phyloP scores from a whole-genome alignment of 371 early-diverging fungal species.

The Coemansia sp. region DNA sequence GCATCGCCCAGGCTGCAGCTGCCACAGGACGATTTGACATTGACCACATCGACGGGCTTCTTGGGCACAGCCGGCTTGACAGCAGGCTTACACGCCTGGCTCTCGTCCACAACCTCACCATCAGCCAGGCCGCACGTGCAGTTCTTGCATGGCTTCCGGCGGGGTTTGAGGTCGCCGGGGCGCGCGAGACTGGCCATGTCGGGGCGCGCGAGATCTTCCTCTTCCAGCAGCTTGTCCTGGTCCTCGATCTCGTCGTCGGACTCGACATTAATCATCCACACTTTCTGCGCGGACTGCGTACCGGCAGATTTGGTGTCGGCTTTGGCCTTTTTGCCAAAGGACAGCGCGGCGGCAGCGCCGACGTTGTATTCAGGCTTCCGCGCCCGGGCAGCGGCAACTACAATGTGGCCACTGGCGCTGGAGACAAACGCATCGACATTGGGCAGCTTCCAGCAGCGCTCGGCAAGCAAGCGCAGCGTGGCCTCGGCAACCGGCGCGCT shows the following conservation, averaged over 20 bases:
- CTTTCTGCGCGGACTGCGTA: conserved; percentile 42
- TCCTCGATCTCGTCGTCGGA: conserved; percentile 73
- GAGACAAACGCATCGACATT: conserved; percentile 36
- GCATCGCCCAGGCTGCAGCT: conserved; percentile 98
- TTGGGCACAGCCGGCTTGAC: conserved; percentile 23
- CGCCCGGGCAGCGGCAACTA: conserved; percentile 56
- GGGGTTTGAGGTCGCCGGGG: conserved; percentile 71
- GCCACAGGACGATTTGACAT: conserved; percentile 52
- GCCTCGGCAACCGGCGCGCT: conserved; percentile 49
- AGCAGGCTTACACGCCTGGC: conserved; percentile 25
- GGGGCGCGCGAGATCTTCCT: conserved; percentile 80
- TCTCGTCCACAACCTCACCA: conserved; percentile 61
- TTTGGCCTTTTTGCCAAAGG: conserved; percentile 62
- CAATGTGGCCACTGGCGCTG: conserved; percentile 28
- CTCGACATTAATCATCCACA: conserved; percentile 68
- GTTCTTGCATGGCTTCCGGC: conserved; percentile 95
- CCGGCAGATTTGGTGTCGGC: neutral
- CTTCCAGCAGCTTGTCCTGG: conserved; percentile 86
- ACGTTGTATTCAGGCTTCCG: conserved; percentile 85
- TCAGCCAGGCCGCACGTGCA: conserved; percentile 94
- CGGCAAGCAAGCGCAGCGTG: conserved; percentile 48
- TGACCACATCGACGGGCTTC: conserved; percentile 46
- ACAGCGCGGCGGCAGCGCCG: conserved; percentile 68
- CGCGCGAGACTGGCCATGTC: conserved; percentile 62
- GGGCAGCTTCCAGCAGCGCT: conserved; percentile 47